These are phyloP conservation scores for Phaseolus coccineus DNA, from an alignment of 331 rosid species.

Conservation along the genomic window DNA sequence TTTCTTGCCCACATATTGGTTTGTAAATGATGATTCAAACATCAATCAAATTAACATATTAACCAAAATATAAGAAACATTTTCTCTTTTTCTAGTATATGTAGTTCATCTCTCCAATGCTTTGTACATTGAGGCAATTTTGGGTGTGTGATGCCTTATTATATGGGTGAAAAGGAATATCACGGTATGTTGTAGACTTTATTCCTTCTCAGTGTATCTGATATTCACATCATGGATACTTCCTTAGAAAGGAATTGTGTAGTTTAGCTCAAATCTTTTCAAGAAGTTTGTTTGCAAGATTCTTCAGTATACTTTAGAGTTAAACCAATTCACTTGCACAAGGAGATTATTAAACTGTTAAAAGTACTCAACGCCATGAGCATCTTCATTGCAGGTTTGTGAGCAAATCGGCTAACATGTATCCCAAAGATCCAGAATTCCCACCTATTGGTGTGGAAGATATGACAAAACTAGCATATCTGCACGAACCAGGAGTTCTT, in stretches of 20 bases:
- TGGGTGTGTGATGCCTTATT: background rate
- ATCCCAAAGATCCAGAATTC: conserved; percentile 95
- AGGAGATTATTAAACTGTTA: background rate
- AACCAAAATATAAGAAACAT: too few relatives aligned
- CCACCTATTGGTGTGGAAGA: conserved; percentile 89
- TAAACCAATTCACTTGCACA: background rate
- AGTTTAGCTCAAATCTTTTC: conserved; percentile 3
- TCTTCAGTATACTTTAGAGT: background rate
- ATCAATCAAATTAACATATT: too few relatives aligned
- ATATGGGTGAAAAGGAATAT: background rate
- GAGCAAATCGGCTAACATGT: conserved; percentile 61
- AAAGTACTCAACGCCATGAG: background rate
- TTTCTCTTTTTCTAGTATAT: background rate
- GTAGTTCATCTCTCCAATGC: background rate
- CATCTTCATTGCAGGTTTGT: conserved; percentile 57
- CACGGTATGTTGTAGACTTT: background rate
- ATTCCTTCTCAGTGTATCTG: background rate
- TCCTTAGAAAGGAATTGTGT: conserved; percentile 7
- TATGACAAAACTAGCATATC: conserved; percentile 94
- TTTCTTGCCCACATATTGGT: too few relatives aligned
- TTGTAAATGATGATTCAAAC: too few relatives aligned
- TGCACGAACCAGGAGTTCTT: conserved; percentile 95
- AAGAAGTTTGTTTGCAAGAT: background rate
- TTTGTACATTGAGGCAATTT: background rate
- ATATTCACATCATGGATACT: background rate